These are phyloP conservation scores for Conticribra guillardii DNA, from an alignment of 108 stramenopile species.

Conservation along the genomic window DNA sequence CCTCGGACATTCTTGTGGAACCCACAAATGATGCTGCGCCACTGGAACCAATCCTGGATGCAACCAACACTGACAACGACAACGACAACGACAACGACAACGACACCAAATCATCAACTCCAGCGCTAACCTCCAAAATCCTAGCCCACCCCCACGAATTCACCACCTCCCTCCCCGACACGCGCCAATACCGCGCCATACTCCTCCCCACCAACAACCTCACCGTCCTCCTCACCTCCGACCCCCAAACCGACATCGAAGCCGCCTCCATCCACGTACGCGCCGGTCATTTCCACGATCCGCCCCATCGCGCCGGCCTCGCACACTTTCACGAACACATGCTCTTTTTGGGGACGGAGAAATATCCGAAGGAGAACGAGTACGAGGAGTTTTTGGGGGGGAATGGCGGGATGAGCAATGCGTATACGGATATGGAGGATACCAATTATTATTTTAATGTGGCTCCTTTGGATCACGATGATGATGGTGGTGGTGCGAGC, in stretches of 20 bases:
- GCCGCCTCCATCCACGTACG: conserved; percentile 82
- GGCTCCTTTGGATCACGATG: conserved; percentile 47
- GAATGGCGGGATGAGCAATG: conserved; percentile 93
- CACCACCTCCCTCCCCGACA: conserved; percentile 75
- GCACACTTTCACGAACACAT: conserved; percentile 95
- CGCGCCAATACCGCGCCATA: conserved; percentile 66
- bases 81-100: background rate
- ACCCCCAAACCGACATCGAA: conserved; percentile 67
- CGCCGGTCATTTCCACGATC: conserved; percentile 88
- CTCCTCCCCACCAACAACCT: conserved; percentile 66
- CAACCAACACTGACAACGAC: background rate
- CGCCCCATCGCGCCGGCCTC: conserved; percentile 53
- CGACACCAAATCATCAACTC: background rate
- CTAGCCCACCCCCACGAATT: conserved; percentile 68
- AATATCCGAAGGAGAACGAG: conserved; percentile 92
- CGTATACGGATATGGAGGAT: conserved; percentile 95
- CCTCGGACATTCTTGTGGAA: too few relatives aligned
- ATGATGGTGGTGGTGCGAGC: conserved; percentile 16
- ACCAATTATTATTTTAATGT: conserved; percentile 98
- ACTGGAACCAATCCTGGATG: too few relatives aligned
- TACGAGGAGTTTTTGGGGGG: conserved; percentile 85
- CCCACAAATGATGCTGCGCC: too few relatives aligned
- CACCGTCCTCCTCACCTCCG: conserved; percentile 64
- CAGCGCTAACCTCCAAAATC: conserved; percentile 16
- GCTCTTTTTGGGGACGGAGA: conserved; percentile 95